phyloP scores from a whole-genome alignment of 2,329 filamentous ascomycete species.

The Penicillium sp. region DNA sequence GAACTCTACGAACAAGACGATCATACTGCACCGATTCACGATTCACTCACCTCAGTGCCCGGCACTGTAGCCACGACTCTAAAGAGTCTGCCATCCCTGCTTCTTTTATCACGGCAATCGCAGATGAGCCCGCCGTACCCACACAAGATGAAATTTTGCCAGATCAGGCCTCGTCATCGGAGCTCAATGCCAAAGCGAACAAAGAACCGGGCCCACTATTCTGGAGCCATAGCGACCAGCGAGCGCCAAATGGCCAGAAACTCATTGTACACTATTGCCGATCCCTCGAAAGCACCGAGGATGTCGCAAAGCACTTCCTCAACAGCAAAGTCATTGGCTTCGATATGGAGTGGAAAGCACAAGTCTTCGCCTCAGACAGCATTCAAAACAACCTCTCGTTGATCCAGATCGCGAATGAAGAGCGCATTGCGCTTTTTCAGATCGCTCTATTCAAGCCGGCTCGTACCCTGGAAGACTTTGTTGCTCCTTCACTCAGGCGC shows the following conservation, averaged over 20 bases:
- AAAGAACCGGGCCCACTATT: slow-evolving; percentile 16
- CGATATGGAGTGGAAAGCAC: slow-evolving; percentile 76
- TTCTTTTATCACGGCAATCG: not conserved
- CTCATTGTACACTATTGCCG: slow-evolving; percentile 75
- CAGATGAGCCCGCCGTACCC: not conserved
- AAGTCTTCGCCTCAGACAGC: slow-evolving; percentile 45
- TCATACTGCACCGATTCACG: not conserved
- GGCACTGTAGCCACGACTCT: not conserved
- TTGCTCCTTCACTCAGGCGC: slow-evolving; percentile 64
- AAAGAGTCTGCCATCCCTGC: not conserved
- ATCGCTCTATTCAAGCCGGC: slow-evolving; percentile 58
- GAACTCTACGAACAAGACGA: not conserved
- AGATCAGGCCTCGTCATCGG: not conserved
- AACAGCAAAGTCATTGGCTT: slow-evolving; percentile 72
- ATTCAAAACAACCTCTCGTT: slow-evolving; percentile 69
- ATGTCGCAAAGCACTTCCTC: slow-evolving; percentile 61
- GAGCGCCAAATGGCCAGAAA: slow-evolving; percentile 45
- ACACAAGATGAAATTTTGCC: not conserved
- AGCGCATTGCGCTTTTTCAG: slow-evolving; percentile 76
- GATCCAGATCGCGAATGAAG: slow-evolving; percentile 74
- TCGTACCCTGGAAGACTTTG: slow-evolving; percentile 49
- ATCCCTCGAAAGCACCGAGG: slow-evolving; percentile 62
- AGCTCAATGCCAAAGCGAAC: not conserved
- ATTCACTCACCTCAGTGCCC: not conserved
- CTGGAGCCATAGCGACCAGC: slow-evolving; percentile 43